Conservation (phyloP, 192 early-diverging fungal species). For the Haplosporangium gracile region DNA sequence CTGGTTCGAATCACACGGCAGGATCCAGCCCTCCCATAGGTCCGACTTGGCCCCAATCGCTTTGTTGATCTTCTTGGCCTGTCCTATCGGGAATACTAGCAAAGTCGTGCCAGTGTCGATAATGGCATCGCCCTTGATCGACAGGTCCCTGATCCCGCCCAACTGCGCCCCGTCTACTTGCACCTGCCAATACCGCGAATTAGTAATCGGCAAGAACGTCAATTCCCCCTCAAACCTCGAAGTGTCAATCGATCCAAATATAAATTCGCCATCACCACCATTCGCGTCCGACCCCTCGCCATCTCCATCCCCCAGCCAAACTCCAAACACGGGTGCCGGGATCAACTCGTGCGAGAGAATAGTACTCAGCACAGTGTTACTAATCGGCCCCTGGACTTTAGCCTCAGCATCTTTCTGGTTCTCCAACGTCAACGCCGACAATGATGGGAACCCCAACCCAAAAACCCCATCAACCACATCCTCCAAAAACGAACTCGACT, state of each 20-base stretch:
- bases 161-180: constrained; percentile 61
- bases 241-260: constrained; percentile 71
- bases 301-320: constrained; percentile 70
- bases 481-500: constrained; percentile 69
- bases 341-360: constrained; percentile 67
- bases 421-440: constrained; percentile 39
- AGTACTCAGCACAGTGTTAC: constrained; percentile 66
- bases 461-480: constrained; percentile 75
- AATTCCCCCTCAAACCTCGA: constrained; percentile 63
- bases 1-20: constrained; percentile 31
- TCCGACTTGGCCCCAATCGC: constrained; percentile 54
- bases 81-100: constrained; percentile 68
- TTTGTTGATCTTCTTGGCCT: constrained; percentile 62
- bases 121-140: constrained; percentile 55
- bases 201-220: constrained; percentile 65
- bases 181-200: constrained; percentile 69
- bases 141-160: constrained; percentile 39
- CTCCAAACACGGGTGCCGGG: constrained; percentile 76
- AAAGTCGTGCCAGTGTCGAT: constrained; percentile 78
- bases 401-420: not conserved
- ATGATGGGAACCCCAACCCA: constrained; percentile 69
- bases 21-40: constrained; percentile 42
- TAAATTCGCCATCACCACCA: constrained; percentile 67
- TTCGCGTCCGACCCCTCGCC: constrained; percentile 32
- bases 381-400: constrained; percentile 12